Evolutionary conservation across 148 eudicot genomes (phyloP).

Genomic region (Mesembryanthemum crystallinum): DNA sequence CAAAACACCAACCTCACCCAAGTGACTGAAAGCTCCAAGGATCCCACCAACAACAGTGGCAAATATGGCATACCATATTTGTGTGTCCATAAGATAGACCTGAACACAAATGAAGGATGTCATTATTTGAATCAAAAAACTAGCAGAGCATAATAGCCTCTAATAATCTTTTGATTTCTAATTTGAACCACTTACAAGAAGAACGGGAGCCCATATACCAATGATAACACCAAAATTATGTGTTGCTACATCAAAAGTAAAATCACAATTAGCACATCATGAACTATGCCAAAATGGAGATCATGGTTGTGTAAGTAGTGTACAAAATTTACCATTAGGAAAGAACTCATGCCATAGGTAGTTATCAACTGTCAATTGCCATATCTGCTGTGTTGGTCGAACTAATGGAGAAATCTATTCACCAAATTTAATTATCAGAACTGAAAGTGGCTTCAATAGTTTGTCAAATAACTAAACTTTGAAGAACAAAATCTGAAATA

Average conservation of each 20-base stretch:
- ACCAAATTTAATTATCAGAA: conserved; percentile 22
- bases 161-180: neutral
- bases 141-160: conserved; percentile 12
- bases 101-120: conserved; percentile 23
- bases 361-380: conserved; percentile 54
- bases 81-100: conserved; percentile 98
- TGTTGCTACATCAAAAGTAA: conserved; percentile 51
- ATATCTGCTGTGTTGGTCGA: conserved; percentile 70
- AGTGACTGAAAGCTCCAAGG: conserved; percentile 96
- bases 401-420: conserved; percentile 74
- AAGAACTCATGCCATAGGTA: conserved; percentile 93
- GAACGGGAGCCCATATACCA: conserved; percentile 88
- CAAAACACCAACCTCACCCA: conserved; percentile 78
- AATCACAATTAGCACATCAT: conserved; percentile 26
- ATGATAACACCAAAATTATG: conserved; percentile 75
- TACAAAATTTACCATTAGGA: conserved; percentile 60
- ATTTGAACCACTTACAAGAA: conserved; percentile 60
- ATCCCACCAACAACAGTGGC: conserved; percentile 92
- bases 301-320: neutral
- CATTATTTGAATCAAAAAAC: conserved; percentile 21
- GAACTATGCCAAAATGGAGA: conserved; percentile 11
- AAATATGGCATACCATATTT: conserved; percentile 98
- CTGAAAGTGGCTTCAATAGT: conserved; percentile 7
- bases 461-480: conserved; percentile 8
- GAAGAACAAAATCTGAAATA: neutral